phyloP scores from a whole-genome alignment of 2,329 filamentous ascomycete species.

The Aspergillus texensis region DNA sequence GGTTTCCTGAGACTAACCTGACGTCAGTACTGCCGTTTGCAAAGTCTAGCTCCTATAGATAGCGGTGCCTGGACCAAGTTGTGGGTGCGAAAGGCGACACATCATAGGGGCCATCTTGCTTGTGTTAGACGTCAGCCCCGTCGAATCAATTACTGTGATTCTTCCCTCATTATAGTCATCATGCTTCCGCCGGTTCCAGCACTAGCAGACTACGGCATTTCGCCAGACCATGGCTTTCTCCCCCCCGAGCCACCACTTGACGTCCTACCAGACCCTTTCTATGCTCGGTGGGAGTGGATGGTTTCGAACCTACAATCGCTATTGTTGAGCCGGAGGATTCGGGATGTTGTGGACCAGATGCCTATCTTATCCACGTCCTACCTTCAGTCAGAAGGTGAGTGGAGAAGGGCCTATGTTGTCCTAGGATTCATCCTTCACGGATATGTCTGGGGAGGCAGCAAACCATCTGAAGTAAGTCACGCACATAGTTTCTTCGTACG shows the following conservation, averaged over 20 bases:
- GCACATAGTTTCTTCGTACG: neutral
- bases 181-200: slow-evolving; percentile 52
- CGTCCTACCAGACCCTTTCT: slow-evolving; percentile 83
- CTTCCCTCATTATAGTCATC: neutral
- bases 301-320: slow-evolving; percentile 83
- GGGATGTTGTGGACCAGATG: slow-evolving; percentile 75
- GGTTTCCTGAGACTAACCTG: neutral
- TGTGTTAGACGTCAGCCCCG: neutral
- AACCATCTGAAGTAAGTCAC: slow-evolving; percentile 67
- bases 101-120: no score
- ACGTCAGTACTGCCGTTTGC: neutral
- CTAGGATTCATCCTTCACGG: slow-evolving; percentile 79
- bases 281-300: slow-evolving; percentile 90
- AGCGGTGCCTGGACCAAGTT: neutral
- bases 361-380: slow-evolving; percentile 81
- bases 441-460: slow-evolving; percentile 86
- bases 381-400: slow-evolving; percentile 83
- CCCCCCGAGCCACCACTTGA: slow-evolving; percentile 79
- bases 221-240: slow-evolving; percentile 76
- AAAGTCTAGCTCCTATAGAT: no score
- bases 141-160: neutral
- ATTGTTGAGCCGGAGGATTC: slow-evolving; percentile 80
- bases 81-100: neutral
- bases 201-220: slow-evolving; percentile 73
- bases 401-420: slow-evolving; percentile 82